A percentile compares a stretch with the other conserved stretches of the same genome.
Conservation (phyloP, 202 grass and related monocot species). For the Setaria viridis region DNA sequence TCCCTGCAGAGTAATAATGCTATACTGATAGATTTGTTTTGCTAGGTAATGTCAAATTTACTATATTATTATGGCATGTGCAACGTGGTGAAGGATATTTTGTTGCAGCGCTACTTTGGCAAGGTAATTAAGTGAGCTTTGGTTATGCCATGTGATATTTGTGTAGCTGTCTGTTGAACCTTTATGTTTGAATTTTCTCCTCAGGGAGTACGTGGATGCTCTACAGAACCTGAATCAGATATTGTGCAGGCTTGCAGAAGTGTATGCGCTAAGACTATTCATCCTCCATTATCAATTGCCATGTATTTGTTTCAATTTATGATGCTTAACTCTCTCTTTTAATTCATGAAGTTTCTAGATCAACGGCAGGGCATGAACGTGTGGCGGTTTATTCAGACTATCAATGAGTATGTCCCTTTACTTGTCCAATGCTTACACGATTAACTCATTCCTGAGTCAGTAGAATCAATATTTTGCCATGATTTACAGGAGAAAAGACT, state of each 20-base stretch:
- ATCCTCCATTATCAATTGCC: conserved; percentile 33
- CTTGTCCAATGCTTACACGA: conserved; percentile 27
- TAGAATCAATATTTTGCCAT: conserved; percentile 42
- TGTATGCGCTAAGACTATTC: conserved; percentile 50
- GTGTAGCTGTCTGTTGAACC: conserved; percentile 30
- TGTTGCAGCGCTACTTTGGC: conserved; percentile 94
- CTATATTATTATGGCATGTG: conserved; percentile 98
- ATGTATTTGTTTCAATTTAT: conserved; percentile 19
- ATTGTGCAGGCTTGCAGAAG: conserved; percentile 97
- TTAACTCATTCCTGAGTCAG: conserved; percentile 21
- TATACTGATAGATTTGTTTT: conserved; percentile 47
- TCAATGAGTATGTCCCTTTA: conserved; percentile 71
- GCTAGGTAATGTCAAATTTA: conserved; percentile 92
- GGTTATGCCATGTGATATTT: conserved; percentile 35
- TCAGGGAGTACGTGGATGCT: conserved; percentile 77
- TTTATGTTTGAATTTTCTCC: conserved; percentile 44
- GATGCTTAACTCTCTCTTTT: conserved; percentile 37
- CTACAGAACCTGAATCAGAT: conserved; percentile 84
- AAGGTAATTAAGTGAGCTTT: conserved; percentile 66
- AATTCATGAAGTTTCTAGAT: conserved; percentile 81
- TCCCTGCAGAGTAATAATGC: not conserved
- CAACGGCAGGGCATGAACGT: conserved; percentile 90
- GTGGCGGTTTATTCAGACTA: conserved; percentile 96
- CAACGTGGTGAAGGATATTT: conserved; percentile 83
- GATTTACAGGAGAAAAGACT: conserved; percentile 87